phyloP scores from a whole-genome alignment of 306 rosid species.

The Glycine tomentella region DNA sequence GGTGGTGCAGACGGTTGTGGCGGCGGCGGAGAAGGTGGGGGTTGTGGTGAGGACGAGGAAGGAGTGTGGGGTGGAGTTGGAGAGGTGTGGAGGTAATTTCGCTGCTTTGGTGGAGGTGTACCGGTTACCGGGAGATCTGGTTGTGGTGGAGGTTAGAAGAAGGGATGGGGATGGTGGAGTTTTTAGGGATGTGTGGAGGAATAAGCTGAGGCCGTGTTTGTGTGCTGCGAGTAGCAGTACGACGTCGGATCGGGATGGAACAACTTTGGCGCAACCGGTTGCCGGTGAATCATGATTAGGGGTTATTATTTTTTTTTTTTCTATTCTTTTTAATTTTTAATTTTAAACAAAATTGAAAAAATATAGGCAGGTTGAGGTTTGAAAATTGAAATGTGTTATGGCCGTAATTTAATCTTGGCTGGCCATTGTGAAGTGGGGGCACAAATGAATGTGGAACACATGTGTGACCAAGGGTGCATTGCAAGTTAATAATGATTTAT shows the following conservation, averaged over 20 bases:
- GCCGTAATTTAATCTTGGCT: too few species aligned
- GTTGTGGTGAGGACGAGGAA: conserved; percentile 57
- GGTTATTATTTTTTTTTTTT: not conserved
- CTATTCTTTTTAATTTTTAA: not conserved
- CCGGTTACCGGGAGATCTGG: conserved; percentile 58
- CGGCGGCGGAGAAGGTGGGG: conserved; percentile 49
- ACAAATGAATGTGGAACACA: not conserved
- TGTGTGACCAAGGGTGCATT: not conserved
- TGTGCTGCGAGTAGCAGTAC: conserved; percentile 11
- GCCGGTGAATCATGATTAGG: not conserved
- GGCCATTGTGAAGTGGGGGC: too few species aligned
- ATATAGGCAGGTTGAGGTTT: not conserved
- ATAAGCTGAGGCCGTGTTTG: conserved; percentile 54
- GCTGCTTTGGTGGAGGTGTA: conserved; percentile 52
- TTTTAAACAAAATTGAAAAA: not conserved
- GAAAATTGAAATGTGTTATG: not conserved
- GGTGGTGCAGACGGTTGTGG: conserved; percentile 51
- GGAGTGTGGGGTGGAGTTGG: conserved; percentile 61
- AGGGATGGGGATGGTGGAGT: conserved; percentile 47
- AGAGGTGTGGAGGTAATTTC: conserved; percentile 50
- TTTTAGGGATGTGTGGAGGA: conserved; percentile 55
- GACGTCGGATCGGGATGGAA: conserved; percentile 33
- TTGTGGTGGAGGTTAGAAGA: conserved; percentile 67
- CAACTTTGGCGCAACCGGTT: conserved; percentile 36
- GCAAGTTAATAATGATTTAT: not conserved